Evolutionary conservation across 306 rosid genomes (phyloP).

Genomic region (Prunus dulcis): DNA sequence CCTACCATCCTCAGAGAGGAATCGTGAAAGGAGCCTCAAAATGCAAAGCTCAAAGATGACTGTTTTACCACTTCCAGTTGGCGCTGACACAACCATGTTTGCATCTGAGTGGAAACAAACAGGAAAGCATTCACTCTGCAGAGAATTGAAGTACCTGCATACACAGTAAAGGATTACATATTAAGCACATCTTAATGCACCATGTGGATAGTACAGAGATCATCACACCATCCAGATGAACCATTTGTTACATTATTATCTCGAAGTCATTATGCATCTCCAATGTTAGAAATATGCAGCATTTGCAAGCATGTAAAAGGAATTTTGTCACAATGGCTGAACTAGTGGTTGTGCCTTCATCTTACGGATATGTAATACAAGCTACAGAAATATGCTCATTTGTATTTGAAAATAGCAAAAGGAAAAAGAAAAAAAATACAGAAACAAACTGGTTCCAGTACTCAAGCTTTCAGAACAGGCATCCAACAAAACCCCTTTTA

Average conservation of each 20-base stretch:
- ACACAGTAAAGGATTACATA: not conserved
- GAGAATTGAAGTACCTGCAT: constrained; percentile 86
- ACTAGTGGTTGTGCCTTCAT: not conserved
- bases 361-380: not conserved
- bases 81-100: constrained; percentile 95
- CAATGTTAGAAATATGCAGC: not conserved
- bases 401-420: too few relatives aligned
- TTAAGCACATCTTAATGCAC: not conserved
- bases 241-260: not conserved
- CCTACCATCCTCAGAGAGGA: constrained; percentile 59
- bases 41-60: constrained; percentile 93
- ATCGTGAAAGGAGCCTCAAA: constrained; percentile 84
- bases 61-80: constrained; percentile 98
- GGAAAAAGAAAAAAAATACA: not conserved
- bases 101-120: constrained; percentile 80
- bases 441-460: not conserved
- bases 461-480: constrained; percentile 6
- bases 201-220: too few relatives aligned
- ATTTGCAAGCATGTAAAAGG: not conserved
- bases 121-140: constrained; percentile 96
- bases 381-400: not conserved
- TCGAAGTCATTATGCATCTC: not conserved
- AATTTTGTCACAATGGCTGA: not conserved
- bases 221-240: not conserved
- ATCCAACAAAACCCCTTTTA: constrained; percentile 13